Evolutionary conservation across 208 protist genomes (phyloP), one percentile per base, ranked within the genome.

Genomic region (Acanthamoeba royreba): DNA sequence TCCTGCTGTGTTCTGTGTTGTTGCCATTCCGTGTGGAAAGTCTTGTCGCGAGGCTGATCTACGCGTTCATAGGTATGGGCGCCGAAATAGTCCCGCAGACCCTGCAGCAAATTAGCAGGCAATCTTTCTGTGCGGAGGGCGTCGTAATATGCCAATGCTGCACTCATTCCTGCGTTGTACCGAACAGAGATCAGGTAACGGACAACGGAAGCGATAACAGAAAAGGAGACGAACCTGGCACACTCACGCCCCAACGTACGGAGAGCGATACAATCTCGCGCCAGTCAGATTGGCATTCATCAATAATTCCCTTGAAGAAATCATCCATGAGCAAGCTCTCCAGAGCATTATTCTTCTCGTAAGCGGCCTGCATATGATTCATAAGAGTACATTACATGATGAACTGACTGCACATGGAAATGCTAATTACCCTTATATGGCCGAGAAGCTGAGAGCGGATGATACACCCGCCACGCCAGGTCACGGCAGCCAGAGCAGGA

Each of bases 381-480:
- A n/a, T n/a, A n/a, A n/a, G n/a, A n/a, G n/a, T n/a, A n/a, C n/a
- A n/a, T n/a, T n/a, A n/a, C n/a, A n/a, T n/a, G n/a, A n/a, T n/a
- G n/a, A n/a, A n/a, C n/a, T n/a, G n/a, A n/a, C n/a, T n/a, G n/a
- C n/a, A n/a, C n/a, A n/a, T n/a, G n/a, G n/a, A n/a, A n/a, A n/a
- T n/a, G n/a, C n/a, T n/a, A n/a, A n/a, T n/a, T n/a, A n/a, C n/a
- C n/a, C n/a, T 97, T 58, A 99, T 98, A 17, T 93, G 42, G 86
- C 95, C 96, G 2, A 99, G 94, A 58, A 99, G 98, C 2, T 88
- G 94, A 35, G 97, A 94, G 49, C 98, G 93, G 94, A 99, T 99
- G 93, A 99, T 99, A 92, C 98, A 99, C 47, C 98, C 98, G 90
- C 97, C 98, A 45, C 96, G 89, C 98, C 98, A 99, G 31, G 98